Evolutionary conservation across 2,329 filamentous ascomycete genomes (phyloP).

Genomic region (Aspergillus costaricaensis): DNA sequence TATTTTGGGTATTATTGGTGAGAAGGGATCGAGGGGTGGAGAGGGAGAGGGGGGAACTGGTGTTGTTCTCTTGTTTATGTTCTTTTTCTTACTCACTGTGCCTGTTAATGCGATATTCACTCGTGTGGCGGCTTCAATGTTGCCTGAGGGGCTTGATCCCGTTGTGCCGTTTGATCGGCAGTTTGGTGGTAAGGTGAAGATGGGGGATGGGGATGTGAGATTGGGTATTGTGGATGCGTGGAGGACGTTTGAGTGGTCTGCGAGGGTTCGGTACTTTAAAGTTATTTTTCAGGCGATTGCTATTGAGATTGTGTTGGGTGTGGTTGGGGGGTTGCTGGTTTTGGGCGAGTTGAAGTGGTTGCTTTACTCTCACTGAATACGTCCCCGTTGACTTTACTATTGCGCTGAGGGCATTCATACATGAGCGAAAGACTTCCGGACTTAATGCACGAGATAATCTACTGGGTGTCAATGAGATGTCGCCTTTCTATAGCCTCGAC

Average conservation of each 20-base stretch:
- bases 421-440: too few relatives aligned
- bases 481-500: too few relatives aligned
- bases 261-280: conserved; percentile 72
- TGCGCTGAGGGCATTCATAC: too few relatives aligned
- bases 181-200: conserved; percentile 74
- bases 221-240: conserved; percentile 75
- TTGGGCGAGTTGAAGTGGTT: conserved; percentile 36
- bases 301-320: conserved; percentile 50
- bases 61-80: conserved; percentile 28
- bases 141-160: conserved; percentile 78
- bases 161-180: conserved; percentile 89
- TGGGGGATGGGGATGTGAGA: conserved; percentile 68
- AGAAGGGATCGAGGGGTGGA: neutral
- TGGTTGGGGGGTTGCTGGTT: conserved; percentile 49
- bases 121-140: conserved; percentile 82
- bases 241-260: conserved; percentile 70
- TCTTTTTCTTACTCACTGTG: conserved; percentile 62
- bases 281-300: conserved; percentile 71
- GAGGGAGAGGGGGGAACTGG: neutral
- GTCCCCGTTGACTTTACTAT: too few relatives aligned
- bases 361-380: neutral
- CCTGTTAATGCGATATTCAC: conserved; percentile 75
- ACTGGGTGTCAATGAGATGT: too few relatives aligned
- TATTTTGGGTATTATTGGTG: neutral
- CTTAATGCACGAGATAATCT: too few relatives aligned